Conservation (phyloP, 2,329 filamentous ascomycete species). For the Paecilomyces variotii region DNA sequence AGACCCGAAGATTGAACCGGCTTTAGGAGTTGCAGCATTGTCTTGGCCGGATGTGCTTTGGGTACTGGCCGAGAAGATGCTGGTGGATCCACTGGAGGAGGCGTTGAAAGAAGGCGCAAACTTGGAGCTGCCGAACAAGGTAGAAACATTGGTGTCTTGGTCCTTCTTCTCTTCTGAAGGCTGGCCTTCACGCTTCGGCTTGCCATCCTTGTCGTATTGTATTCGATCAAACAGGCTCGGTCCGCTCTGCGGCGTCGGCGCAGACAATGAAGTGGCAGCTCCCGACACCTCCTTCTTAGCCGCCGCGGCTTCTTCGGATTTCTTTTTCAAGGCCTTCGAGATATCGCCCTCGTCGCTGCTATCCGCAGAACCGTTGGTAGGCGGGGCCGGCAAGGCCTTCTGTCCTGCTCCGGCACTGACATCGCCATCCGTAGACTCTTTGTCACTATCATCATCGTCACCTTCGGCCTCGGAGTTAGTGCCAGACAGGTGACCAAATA, state of each 20-base stretch:
- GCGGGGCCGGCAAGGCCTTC: constrained; percentile 3
- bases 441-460: constrained; percentile 15
- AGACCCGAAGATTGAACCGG: constrained; percentile 10
- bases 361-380: constrained; percentile 8
- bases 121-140: constrained; percentile 17
- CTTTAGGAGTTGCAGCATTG: constrained; percentile 7
- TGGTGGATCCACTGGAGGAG: constrained; percentile 14
- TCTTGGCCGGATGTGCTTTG: constrained; percentile 8
- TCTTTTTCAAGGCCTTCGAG: constrained; percentile 11
- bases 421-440: constrained; percentile 5
- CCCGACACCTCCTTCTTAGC: constrained; percentile 7
- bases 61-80: constrained; percentile 10
- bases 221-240: constrained; percentile 31
- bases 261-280: constrained; percentile 6
- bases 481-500: constrained; percentile 29
- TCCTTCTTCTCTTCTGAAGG: constrained; percentile 4
- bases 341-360: constrained; percentile 18
- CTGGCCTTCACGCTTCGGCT: constrained; percentile 15
- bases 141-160: constrained; percentile 10
- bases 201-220: constrained; percentile 16
- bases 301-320: constrained; percentile 12
- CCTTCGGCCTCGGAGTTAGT: constrained; percentile 16
- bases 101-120: constrained; percentile 19
- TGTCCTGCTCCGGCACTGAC: constrained; percentile 6
- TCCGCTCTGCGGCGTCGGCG: constrained; percentile 13